Percentiles rank a stretch among this genome's conserved stretches.
These are phyloP conservation scores for Cryptococcus sp. DNA, from an alignment of 1,284 basidiomycete genomes.

Conservation along the genomic window DNA sequence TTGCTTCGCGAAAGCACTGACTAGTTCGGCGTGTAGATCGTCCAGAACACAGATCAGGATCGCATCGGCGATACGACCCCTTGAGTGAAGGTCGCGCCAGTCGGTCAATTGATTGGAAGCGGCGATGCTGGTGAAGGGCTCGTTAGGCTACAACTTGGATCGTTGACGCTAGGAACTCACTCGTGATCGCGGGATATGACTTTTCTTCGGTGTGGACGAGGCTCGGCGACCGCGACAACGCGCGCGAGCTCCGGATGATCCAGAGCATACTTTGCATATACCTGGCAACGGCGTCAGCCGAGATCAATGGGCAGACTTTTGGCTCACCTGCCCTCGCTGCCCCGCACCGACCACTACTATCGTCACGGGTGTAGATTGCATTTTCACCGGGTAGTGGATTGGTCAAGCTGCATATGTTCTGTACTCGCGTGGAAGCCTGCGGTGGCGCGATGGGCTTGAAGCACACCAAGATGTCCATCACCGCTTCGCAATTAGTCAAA, in stretches of 20 bases:
- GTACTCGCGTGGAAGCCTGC: no score
- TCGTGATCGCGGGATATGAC: slow-evolving; percentile 62
- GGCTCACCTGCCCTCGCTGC: slow-evolving; percentile 68
- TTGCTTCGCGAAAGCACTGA: slow-evolving; percentile 70
- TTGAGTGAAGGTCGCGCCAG: slow-evolving; percentile 70
- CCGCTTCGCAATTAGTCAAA: no score
- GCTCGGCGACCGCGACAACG: slow-evolving; percentile 80
- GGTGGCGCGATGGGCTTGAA: no score
- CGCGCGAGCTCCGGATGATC: slow-evolving; percentile 65
- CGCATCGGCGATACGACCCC: slow-evolving; percentile 73
- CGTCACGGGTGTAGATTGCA: slow-evolving; percentile 43
- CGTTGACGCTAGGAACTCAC: slow-evolving; percentile 14
- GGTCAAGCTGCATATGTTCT: no score
- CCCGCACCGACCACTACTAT: slow-evolving; percentile 71
- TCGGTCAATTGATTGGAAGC: slow-evolving; percentile 66
- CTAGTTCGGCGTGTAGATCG: slow-evolving; percentile 71
- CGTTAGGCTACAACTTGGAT: not conserved
- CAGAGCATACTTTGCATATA: slow-evolving; percentile 67
- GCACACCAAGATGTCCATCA: no score
- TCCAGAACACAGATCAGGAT: slow-evolving; percentile 72
- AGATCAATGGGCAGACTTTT: not conserved
- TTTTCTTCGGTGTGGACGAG: slow-evolving; percentile 66
- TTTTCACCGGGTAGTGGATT: no score
- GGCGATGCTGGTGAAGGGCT: slow-evolving; percentile 56
- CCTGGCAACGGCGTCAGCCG: slow-evolving; percentile 53